Evolutionary conservation across 371 early-diverging fungal species (phyloP).

Genomic region (Chytridiales sp.): DNA sequence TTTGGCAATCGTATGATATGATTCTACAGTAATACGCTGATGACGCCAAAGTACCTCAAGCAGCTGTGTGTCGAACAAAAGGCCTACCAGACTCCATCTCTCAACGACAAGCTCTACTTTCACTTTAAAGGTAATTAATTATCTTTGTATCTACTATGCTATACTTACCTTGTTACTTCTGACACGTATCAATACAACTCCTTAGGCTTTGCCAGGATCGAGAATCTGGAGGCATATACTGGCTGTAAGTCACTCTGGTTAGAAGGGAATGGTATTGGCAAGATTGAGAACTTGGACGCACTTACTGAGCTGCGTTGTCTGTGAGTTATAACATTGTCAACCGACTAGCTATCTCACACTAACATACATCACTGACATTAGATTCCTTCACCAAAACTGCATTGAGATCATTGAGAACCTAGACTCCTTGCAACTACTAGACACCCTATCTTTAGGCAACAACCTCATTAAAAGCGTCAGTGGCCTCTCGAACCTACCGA

Average conservation of each 20-base stretch:
- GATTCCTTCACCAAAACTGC: constrained; percentile 58
- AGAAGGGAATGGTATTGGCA: constrained; percentile 55
- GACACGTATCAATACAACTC: not conserved
- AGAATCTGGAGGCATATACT: constrained; percentile 47
- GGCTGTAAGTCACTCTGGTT: constrained; percentile 54
- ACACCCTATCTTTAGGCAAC: constrained; percentile 53
- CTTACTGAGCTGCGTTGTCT: constrained; percentile 2
- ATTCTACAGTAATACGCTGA: constrained; percentile 44
- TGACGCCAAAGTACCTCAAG: constrained; percentile 51
- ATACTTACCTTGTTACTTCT: not conserved
- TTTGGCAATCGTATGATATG: not conserved
- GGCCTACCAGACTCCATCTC: constrained; percentile 49
- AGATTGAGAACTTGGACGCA: constrained; percentile 42
- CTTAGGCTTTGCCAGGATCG: constrained; percentile 53
- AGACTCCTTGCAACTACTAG: constrained; percentile 37
- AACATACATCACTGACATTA: constrained; percentile 4
- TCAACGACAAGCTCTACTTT: constrained; percentile 57
- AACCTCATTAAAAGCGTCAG: constrained; percentile 49
- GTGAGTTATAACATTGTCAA: not conserved
- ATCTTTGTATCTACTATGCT: not conserved
- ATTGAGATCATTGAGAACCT: constrained; percentile 46
- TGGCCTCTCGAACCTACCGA: constrained; percentile 25
- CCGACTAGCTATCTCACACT: not conserved
- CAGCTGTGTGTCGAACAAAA: constrained; percentile 57
- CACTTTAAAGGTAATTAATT: constrained; percentile 53